Conservation (phyloP, 805 yeast species). For the Candida andamanensis region DNA sequence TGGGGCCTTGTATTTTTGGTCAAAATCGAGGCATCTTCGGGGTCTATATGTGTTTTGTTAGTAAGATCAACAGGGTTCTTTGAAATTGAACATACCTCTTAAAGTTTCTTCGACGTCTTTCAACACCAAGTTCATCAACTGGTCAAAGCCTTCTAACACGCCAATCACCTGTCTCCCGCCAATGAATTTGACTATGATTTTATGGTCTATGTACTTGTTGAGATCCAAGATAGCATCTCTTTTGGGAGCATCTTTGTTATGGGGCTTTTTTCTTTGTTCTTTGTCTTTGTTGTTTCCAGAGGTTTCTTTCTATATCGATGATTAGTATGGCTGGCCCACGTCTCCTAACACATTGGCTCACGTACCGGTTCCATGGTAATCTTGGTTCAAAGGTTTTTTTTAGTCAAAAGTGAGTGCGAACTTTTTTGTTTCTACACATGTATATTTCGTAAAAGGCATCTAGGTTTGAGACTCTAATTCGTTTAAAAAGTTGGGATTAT, state of each 20-base stretch:
- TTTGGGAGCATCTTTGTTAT: conserved; percentile 65
- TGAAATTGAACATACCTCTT: conserved; percentile 38
- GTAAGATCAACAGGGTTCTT: not conserved
- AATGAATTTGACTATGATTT: conserved; percentile 70
- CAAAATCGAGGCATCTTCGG: conserved; percentile 53
- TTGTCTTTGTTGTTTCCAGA: conserved; percentile 3
- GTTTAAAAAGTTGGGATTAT: conserved; percentile 80
- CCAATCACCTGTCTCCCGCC: conserved; percentile 89
- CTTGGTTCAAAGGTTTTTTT: too few species aligned
- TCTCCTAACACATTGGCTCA: too few species aligned
- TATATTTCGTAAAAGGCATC: too few species aligned
- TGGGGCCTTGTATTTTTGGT: conserved; percentile 59
- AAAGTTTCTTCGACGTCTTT: conserved; percentile 66
- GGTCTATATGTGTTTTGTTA: conserved; percentile 32
- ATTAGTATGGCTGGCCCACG: too few species aligned
- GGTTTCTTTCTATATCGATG: too few species aligned
- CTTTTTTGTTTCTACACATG: too few species aligned
- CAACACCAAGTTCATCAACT: conserved; percentile 71
- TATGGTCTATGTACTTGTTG: conserved; percentile 66
- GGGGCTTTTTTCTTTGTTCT: conserved; percentile 14
- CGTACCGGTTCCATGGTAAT: too few species aligned
- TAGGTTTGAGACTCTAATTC: conserved; percentile 18
- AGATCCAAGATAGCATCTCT: conserved; percentile 86
- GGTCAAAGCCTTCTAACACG: conserved; percentile 75
- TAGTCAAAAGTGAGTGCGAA: too few species aligned